These are phyloP conservation scores for Lasiodiplodia theobromae DNA, from an alignment of 2,329 filamentous ascomycete genomes.

Conservation along the genomic window DNA sequence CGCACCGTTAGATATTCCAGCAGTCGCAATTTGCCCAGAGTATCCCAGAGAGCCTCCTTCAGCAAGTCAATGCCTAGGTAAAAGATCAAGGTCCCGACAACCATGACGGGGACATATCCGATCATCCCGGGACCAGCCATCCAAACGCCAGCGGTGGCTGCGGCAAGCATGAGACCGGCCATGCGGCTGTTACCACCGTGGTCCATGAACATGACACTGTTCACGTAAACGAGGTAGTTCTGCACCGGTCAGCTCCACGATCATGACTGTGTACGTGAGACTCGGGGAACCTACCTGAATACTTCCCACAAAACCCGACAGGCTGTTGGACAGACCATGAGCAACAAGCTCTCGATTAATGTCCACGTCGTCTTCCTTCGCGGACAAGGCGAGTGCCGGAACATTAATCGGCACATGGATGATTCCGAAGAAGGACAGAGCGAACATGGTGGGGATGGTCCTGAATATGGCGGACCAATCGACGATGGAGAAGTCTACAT, in stretches of 20 bases:
- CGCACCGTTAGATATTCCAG: constrained; percentile 85
- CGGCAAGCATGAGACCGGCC: constrained; percentile 84
- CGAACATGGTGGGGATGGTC: constrained; percentile 92
- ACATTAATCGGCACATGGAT: constrained; percentile 98
- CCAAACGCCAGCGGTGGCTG: constrained; percentile 81
- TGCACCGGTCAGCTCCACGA: constrained; percentile 52
- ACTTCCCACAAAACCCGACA: constrained; percentile 86
- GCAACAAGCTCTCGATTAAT: constrained; percentile 90
- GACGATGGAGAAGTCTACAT: constrained; percentile 76
- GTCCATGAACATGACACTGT: constrained; percentile 94
- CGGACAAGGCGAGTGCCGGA: constrained; percentile 87
- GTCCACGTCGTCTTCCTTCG: constrained; percentile 89
- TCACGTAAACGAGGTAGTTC: constrained; percentile 97
- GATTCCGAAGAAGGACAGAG: constrained; percentile 95
- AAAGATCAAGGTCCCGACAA: constrained; percentile 95
- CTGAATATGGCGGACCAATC: constrained; percentile 84
- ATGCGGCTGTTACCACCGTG: constrained; percentile 88
- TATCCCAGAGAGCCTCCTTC: constrained; percentile 85
- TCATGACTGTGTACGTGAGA: background rate
- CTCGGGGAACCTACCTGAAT: constrained; percentile 65
- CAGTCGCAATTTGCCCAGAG: constrained; percentile 83
- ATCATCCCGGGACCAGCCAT: constrained; percentile 86
- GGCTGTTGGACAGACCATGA: constrained; percentile 89
- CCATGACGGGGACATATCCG: constrained; percentile 94
- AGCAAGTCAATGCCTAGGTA: constrained; percentile 92